Conservation (phyloP, 805 yeast genomes). For the Middelhovenomyces tepae region DNA sequence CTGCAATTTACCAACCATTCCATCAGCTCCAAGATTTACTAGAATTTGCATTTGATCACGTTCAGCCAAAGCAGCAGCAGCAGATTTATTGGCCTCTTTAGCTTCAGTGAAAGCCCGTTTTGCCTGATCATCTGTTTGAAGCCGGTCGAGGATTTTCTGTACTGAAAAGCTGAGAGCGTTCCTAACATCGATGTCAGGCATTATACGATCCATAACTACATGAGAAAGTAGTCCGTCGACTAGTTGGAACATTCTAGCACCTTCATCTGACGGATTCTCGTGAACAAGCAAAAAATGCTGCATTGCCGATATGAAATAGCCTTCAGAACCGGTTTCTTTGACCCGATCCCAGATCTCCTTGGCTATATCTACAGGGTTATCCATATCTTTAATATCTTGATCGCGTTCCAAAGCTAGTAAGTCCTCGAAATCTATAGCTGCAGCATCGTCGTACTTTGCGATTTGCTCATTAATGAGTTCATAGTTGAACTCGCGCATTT, state of each 20-base stretch:
- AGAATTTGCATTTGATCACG: slow-evolving; percentile 56
- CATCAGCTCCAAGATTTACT: slow-evolving; percentile 68
- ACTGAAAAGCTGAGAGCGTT: slow-evolving; percentile 71
- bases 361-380: slow-evolving; percentile 64
- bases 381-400: slow-evolving; percentile 45
- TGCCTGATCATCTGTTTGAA: slow-evolving; percentile 83
- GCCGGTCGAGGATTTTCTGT: slow-evolving; percentile 57
- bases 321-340: slow-evolving; percentile 50
- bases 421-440: slow-evolving; percentile 48
- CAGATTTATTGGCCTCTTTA: slow-evolving; percentile 41
- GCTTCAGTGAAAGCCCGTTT: slow-evolving; percentile 56
- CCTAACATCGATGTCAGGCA: slow-evolving; percentile 41
- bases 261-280: slow-evolving; percentile 31
- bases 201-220: slow-evolving; percentile 42
- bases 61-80: slow-evolving; percentile 51
- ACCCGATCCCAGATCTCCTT: slow-evolving; percentile 50
- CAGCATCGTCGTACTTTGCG: slow-evolving; percentile 46
- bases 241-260: slow-evolving; percentile 45
- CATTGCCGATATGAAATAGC: slow-evolving; percentile 49
- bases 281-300: slow-evolving; percentile 53
- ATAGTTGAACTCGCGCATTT: slow-evolving; percentile 44
- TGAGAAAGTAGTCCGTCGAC: slow-evolving; percentile 59
- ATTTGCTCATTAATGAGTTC: slow-evolving; percentile 60
- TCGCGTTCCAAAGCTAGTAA: slow-evolving; percentile 30
- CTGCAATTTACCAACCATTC: slow-evolving; percentile 50